Percentiles rank a stretch among this genome's conserved stretches.
Conservation (phyloP, 345 rosid genomes). For the Syzygium oleosum region DNA sequence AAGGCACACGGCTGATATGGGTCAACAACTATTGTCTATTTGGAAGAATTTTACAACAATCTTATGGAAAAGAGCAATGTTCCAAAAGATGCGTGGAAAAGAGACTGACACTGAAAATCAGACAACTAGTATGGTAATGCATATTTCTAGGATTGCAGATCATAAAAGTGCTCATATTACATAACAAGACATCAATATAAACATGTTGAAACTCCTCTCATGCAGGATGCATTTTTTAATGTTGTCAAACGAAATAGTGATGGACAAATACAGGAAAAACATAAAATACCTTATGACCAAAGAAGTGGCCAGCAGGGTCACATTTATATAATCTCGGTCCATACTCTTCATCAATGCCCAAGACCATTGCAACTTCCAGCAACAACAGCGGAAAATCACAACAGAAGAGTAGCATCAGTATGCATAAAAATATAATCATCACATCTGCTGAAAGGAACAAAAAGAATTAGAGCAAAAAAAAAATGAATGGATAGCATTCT, state of each 20-base stretch:
- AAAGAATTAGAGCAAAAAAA: neutral
- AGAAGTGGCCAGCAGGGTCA: slow-evolving; percentile 99
- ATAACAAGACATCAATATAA: neutral
- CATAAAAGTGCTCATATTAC: neutral
- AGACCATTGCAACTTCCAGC: slow-evolving; percentile 81
- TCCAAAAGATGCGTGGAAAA: neutral
- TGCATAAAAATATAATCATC: neutral
- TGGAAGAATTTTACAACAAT: neutral
- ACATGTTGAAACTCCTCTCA: neutral
- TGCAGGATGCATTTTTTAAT: neutral
- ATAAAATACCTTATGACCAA: slow-evolving; percentile 80
- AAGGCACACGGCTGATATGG: neutral
- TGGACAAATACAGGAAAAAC: neutral
- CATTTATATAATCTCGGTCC: slow-evolving; percentile 94
- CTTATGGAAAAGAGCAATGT: neutral
- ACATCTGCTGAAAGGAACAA: neutral
- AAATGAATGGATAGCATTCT: neutral
- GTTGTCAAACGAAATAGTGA: neutral
- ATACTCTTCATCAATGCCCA: slow-evolving; percentile 92
- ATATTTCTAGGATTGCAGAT: neutral
- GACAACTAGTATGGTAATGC: neutral
- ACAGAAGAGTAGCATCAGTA: neutral
- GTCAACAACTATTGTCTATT: neutral
- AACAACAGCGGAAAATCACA: neutral
- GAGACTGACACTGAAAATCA: neutral